These are phyloP conservation scores for Candida nemodendra DNA, from an alignment of 805 yeast genomes.

Conservation along the genomic window DNA sequence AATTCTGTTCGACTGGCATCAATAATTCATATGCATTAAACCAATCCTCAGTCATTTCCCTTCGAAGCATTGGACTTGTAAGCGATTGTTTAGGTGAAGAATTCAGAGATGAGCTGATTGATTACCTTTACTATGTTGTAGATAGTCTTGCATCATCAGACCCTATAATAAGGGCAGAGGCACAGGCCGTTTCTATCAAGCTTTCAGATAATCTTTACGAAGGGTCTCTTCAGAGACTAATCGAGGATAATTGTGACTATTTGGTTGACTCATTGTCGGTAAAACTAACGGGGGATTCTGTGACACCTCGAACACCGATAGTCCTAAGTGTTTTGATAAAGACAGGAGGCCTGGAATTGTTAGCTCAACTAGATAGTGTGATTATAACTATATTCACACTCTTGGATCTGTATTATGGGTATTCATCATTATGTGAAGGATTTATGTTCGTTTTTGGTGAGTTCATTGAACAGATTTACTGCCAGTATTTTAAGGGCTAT, in stretches of 20 bases:
- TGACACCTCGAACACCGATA: slow-evolving; percentile 71
- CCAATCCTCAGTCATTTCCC: slow-evolving; percentile 33
- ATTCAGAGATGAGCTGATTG: slow-evolving; percentile 61
- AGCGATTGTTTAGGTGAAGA: slow-evolving; percentile 34
- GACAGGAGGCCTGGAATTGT: slow-evolving; percentile 65
- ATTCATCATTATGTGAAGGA: slow-evolving; percentile 66
- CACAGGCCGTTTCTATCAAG: slow-evolving; percentile 51
- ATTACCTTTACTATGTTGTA: slow-evolving; percentile 67
- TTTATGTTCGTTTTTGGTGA: slow-evolving; percentile 71
- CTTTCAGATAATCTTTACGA: slow-evolving; percentile 52
- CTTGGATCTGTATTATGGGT: slow-evolving; percentile 84
- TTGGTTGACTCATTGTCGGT: slow-evolving; percentile 75
- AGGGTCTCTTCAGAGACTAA: slow-evolving; percentile 55
- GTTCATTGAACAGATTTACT: slow-evolving; percentile 47
- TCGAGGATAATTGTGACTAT: slow-evolving; percentile 74
- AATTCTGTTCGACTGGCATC: slow-evolving; percentile 28
- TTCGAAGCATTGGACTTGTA: slow-evolving; percentile 41
- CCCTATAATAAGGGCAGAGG: slow-evolving; percentile 43
- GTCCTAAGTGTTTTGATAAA: slow-evolving; percentile 67
- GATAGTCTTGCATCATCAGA: slow-evolving; percentile 65
- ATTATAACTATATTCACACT: slow-evolving; percentile 67
- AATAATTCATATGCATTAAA: slow-evolving; percentile 10
- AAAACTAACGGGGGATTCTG: slow-evolving; percentile 63
- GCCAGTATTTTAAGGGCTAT: slow-evolving; percentile 33
- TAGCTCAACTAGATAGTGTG: slow-evolving; percentile 69